Conservation (phyloP, 2,329 filamentous ascomycete genomes). For the Fusarium verrucosum region DNA sequence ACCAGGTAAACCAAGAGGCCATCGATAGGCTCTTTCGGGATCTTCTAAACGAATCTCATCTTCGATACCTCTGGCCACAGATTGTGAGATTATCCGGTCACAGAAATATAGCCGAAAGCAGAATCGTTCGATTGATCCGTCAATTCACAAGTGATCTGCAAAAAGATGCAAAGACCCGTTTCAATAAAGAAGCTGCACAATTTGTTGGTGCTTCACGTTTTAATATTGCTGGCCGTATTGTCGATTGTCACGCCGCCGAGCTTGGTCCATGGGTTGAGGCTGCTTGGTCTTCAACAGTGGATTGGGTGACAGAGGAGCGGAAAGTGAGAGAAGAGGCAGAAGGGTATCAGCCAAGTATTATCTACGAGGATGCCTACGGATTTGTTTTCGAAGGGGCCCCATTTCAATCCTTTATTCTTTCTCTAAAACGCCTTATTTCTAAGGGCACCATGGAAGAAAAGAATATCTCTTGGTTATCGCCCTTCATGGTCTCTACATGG, state of each 20-base stretch:
- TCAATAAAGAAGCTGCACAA: background rate
- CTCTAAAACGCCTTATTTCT: background rate
- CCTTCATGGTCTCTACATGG: no score
- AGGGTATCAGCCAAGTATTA: background rate
- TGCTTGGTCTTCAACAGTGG: no score
- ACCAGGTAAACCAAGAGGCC: background rate
- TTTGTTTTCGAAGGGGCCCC: background rate
- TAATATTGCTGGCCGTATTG: background rate
- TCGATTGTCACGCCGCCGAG: background rate
- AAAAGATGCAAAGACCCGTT: background rate
- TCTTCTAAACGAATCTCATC: background rate
- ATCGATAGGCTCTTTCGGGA: background rate
- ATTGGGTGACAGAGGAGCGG: background rate
- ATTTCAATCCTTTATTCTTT: background rate
- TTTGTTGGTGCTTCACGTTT: background rate
- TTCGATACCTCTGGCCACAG: slow-evolving; percentile 3
- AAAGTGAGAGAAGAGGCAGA: background rate
- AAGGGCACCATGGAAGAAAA: no score
- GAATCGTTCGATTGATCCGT: background rate
- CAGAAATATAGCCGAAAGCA: background rate
- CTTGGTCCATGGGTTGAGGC: background rate
- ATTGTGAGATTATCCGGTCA: background rate
- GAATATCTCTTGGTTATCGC: no score
- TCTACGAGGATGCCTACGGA: background rate
- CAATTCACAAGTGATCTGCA: background rate